Evolutionary conservation across 1,139 yeast species (phyloP), one percentile per base, ranked within the genome.

Genomic region (Meyerozyma athensensis): DNA sequence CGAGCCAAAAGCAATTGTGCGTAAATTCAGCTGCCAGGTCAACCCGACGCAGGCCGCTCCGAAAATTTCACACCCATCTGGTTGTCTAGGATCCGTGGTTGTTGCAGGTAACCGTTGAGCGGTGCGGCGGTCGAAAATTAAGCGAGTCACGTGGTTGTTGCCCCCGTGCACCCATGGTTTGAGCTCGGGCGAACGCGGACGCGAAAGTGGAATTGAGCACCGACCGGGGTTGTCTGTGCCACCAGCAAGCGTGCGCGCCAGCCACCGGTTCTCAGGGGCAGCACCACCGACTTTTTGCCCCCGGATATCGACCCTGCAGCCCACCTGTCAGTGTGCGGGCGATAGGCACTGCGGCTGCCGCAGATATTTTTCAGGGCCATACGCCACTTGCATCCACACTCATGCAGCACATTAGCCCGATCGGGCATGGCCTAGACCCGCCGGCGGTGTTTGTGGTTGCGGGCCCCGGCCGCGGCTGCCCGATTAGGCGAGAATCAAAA

Each of bases 401-500:
- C 20, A 16, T 28, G 32, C 32, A 28, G 10, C 3, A 16, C 10
- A 28, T 28, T 17, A 10, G 18, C 32, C 32, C 4, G 18, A 28
- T 17, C 12, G 12, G 32, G 32, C 19, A 28, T 9, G 13, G 32
- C 13, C 32, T 28, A 28, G 32, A 28, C 32, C 20, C 10, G 21
- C 14, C 24, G 34, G 17, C 34, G 19, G 20, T 20, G 13, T n/a
- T n/a, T 7, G 26, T 10, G 19, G 35, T 20, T 20, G 28, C n/a
- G 26, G 22, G 35, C 19, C 17, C 26, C 5, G 26, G 22, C 20
- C 8, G 9, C 2, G 3, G 3, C 12, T n/a, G 5, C 32, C 32
- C 32, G 20, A 28, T 28, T 28, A 28, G 32, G 32, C 20, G 32
- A 18, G 32, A 28, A 28, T 28, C 32, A 28, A 28, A 28, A 28